These are phyloP conservation scores for Plasmodium inui DNA, from an alignment of 169 alveolate genomes.

Conservation along the genomic window DNA sequence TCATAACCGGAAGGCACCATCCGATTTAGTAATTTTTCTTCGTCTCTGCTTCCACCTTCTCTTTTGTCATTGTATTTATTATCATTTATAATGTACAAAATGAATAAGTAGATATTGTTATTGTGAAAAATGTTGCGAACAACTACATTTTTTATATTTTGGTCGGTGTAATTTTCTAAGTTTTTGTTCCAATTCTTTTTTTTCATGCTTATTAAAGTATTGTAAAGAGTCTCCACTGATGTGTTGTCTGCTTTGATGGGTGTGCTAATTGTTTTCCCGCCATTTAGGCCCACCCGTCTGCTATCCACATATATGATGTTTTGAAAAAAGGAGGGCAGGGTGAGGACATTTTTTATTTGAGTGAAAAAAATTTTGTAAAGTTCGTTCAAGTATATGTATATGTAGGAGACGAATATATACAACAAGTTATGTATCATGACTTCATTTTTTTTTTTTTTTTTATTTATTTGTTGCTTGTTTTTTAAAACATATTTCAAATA, in stretches of 20 bases:
- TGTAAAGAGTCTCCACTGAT: neutral
- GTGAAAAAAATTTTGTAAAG: conserved; percentile 51
- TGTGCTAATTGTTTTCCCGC: neutral
- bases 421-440: conserved; percentile 49
- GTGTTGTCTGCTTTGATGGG: neutral
- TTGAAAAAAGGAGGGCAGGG: conserved; percentile 63
- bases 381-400: conserved; percentile 60
- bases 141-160: conserved; percentile 54
- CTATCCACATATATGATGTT: conserved; percentile 42
- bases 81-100: conserved; percentile 57
- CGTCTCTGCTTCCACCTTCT: neutral
- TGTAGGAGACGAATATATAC: conserved; percentile 50
- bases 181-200: conserved; percentile 26
- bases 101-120: conserved; percentile 60
- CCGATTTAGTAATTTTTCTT: neutral
- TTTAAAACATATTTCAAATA: conserved; percentile 55
- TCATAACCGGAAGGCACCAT: neutral
- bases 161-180: conserved; percentile 48
- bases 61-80: conserved; percentile 31
- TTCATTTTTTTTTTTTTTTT: conserved; percentile 63
- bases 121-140: conserved; percentile 61
- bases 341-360: conserved; percentile 43
- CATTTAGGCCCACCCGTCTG: neutral
- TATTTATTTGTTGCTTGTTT: conserved; percentile 26
- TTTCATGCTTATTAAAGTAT: conserved; percentile 19